Evolutionary conservation across 805 yeast genomes (phyloP), one percentile per base, ranked within the genome.

Genomic region (Candida broadrunensis): DNA sequence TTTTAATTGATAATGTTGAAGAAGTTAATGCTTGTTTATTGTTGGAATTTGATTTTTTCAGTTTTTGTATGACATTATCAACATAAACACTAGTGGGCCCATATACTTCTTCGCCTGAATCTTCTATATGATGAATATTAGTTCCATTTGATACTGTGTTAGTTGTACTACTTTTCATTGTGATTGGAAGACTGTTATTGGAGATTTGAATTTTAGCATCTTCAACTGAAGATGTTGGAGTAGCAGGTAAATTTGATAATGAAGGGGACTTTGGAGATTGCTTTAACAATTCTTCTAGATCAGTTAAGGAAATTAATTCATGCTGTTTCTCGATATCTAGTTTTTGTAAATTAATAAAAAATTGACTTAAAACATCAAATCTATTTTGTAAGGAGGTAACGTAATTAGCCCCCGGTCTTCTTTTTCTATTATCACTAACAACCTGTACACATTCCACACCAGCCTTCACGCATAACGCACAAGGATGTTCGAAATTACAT

Each of bases 401-500:
- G 49, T 77, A 77, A 34, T 68, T 63, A 8, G 71, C 73, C 0
- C 75, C 65, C 3, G 78, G 77, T 35, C 81, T 55, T 42, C 70
- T 72, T 47, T 74, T 76, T 30, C 83, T 60, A 63, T 75, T 59
- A 49, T 77, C 83, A 45, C 64, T 67, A 11, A 68, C 67, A 12
- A 72, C 68, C 27, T 67, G 67, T 34, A 75, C 63, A 50, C 83
- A 77, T 27, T 66, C 74, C 13, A 68, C 61, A 4, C 63, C 62
- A 4, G 70, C 56, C 40, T 67, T 67, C 13, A 56, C 54, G 48
- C 83, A 77, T 42, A 67, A 68, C 17, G 68, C 60, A 46, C 83
- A 77, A 1, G 82, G 82, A 37, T 53, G 61, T 6, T 65, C 68
- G 40, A 68, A 60, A 50, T 75, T 72, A 53, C 83, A 77, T 51